These are phyloP conservation scores for Acer campestre DNA, from an alignment of 345 rosid genomes.

Conservation along the genomic window DNA sequence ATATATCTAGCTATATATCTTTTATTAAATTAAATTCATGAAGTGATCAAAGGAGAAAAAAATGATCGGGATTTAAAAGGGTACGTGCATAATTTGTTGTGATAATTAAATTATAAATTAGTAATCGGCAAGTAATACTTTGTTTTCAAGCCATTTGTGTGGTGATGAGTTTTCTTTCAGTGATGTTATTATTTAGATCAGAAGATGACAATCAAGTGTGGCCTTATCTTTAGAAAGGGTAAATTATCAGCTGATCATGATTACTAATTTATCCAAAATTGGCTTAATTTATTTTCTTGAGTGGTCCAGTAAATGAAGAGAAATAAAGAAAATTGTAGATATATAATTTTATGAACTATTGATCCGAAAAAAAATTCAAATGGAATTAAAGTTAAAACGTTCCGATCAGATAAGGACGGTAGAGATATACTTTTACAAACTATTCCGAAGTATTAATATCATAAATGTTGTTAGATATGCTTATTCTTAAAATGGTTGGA, in stretches of 20 bases:
- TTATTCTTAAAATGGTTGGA: neutral
- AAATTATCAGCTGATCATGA: neutral
- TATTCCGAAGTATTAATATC: no score
- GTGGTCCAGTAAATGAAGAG: neutral
- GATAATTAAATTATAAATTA: neutral
- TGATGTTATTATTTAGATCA: neutral
- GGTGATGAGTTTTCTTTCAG: slow-evolving; percentile 8
- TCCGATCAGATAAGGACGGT: neutral
- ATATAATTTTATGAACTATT: no score
- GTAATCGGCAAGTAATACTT: slow-evolving; percentile 1
- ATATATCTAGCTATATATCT: neutral
- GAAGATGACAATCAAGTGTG: neutral
- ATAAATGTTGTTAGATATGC: neutral
- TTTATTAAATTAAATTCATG: neutral
- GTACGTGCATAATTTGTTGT: neutral
- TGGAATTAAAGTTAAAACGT: neutral
- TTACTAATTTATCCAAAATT: neutral
- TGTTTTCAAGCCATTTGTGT: slow-evolving; percentile 16
- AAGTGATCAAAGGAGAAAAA: neutral
- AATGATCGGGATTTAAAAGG: neutral
- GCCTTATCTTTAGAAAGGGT: neutral
- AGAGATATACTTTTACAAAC: neutral
- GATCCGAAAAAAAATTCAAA: no score
- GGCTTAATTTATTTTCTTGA: neutral
- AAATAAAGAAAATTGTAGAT: no score